Evolutionary conservation across 1,284 basidiomycete species (phyloP).

Genomic region (Rhodotorula sp.): DNA sequence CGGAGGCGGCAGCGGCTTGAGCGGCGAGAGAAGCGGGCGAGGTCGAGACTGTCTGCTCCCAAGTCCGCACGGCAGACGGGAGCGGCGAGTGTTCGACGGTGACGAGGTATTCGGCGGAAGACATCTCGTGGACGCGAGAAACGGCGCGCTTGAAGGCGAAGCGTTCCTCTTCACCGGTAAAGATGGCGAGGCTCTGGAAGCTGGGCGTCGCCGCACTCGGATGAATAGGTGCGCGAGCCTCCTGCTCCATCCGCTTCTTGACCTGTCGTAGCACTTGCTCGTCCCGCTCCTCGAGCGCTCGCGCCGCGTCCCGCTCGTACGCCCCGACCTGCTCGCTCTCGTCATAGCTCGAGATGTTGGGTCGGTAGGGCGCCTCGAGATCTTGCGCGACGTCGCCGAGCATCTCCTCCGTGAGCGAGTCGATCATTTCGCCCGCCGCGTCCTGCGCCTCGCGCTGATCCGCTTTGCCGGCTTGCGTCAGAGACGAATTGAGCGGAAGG

Average conservation of each 20-base stretch:
- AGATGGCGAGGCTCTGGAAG: constrained; percentile 60
- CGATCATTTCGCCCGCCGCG: constrained; percentile 37
- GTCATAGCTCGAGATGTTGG: constrained; percentile 43
- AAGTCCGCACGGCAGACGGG: constrained; percentile 28
- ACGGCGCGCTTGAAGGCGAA: constrained; percentile 59
- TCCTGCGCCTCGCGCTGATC: constrained; percentile 21
- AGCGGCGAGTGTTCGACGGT: constrained; percentile 31
- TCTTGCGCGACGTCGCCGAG: constrained; percentile 43
- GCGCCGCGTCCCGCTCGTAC: constrained; percentile 22
- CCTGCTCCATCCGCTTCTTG: constrained; percentile 2
- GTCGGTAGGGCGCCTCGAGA: constrained; percentile 45
- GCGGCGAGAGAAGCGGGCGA: neutral
- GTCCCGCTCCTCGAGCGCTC: constrained; percentile 12
- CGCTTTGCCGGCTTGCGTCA: neutral
- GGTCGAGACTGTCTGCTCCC: constrained; percentile 21
- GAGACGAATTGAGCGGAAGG: constrained; percentile 22
- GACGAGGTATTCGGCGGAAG: constrained; percentile 55
- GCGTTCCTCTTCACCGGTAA: constrained; percentile 56
- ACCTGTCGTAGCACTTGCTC: constrained; percentile 6
- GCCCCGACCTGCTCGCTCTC: constrained; percentile 14
- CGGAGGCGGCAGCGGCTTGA: neutral
- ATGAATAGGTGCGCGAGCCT: constrained; percentile 25
- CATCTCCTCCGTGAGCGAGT: constrained; percentile 43
- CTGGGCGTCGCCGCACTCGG: constrained; percentile 39
- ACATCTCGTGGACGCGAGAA: constrained; percentile 67